Evolutionary conservation across 345 rosid species (phyloP), one percentile per base, ranked within the genome.

Genomic region (Leavenworthia alabamica): DNA sequence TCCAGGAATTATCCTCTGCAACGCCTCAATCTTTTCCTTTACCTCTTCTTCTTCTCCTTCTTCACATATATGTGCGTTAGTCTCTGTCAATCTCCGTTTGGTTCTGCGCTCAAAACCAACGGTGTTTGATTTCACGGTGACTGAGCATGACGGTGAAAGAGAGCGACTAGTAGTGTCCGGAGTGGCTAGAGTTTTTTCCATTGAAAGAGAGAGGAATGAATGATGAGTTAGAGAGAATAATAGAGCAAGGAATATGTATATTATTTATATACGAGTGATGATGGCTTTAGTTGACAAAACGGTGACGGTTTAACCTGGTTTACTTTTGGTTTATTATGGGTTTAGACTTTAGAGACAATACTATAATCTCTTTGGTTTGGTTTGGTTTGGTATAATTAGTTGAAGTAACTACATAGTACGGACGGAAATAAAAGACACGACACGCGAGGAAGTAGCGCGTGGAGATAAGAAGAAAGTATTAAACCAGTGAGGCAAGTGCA

Each of bases 1-100:
- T 22, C 90, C 95, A 0, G 95, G 95, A 13, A 86, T 82, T 23
- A 84, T 81, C 80, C 74, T 86, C 80, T 84, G 90, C 80, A 86
- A 73, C 54, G 85, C 82, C 64, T 24, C 66, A 22, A 86, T 82
- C 81, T 79, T 86, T 32, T 63, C 75, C 16, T 48, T 75, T 26
- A 79, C 88, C 22, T 76, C 74, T 14, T 61, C 81, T 37, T 28
- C 77, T 14, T 68, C 80, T 0, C 60, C 79, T 0, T 68, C 65
- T 11, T 68, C 63, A 40, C 19, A 29, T 46, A 32, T 39, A 36
- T 6, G 66, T 66, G 40, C 36, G n/a, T 51, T 73, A 3, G 69
- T 47, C 53, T 70, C 54, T n/a, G 64, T 63, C 51, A 63, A 16
- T 63, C 60, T 70, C 20, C 57, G 44, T 70, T 53, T 70, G 28